A percentile compares a stretch with the other conserved stretches of the same genome.
These are phyloP conservation scores for Crithidia fasciculata DNA, from an alignment of 208 protist species.

Conservation along the genomic window DNA sequence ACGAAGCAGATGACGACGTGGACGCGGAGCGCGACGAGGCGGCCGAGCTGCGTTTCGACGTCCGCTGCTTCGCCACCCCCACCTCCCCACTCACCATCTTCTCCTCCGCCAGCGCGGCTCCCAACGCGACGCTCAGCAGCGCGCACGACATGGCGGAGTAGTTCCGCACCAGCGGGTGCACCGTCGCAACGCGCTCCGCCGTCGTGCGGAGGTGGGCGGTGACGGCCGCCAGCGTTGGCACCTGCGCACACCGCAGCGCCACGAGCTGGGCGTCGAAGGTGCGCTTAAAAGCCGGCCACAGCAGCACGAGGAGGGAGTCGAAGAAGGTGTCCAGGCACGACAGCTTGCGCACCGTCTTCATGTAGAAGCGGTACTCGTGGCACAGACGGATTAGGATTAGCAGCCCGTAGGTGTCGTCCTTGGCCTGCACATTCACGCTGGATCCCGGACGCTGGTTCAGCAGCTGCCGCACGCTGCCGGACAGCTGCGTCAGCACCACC, in stretches of 20 bases:
- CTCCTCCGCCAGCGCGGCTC: constrained; percentile 29
- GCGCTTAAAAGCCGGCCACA: constrained; percentile 83
- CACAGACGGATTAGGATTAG: constrained; percentile 79
- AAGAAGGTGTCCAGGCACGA: constrained; percentile 85
- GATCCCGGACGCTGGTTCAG: constrained; percentile 54
- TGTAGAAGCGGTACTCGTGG: constrained; percentile 78
- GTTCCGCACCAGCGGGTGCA: constrained; percentile 67
- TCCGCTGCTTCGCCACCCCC: neutral
- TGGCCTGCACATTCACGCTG: constrained; percentile 53
- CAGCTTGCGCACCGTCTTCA: constrained; percentile 69
- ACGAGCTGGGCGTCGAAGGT: constrained; percentile 75
- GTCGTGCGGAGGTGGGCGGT: constrained; percentile 29
- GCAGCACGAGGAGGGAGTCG: constrained; percentile 69
- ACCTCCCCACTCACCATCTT: constrained; percentile 15
- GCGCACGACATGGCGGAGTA: constrained; percentile 29
- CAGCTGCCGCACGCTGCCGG: constrained; percentile 39
- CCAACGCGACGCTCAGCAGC: constrained; percentile 35
- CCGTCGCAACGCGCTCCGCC: constrained; percentile 37
- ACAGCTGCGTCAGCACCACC: constrained; percentile 58
- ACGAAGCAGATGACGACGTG: neutral
- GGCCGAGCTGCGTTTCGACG: neutral
- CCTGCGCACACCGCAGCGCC: constrained; percentile 51
- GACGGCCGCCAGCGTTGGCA: constrained; percentile 17
- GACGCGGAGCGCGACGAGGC: neutral
- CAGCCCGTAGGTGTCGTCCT: constrained; percentile 79